These are phyloP conservation scores for Diutina mesorugosa DNA, from an alignment of 1,139 yeast species.

Conservation along the genomic window DNA sequence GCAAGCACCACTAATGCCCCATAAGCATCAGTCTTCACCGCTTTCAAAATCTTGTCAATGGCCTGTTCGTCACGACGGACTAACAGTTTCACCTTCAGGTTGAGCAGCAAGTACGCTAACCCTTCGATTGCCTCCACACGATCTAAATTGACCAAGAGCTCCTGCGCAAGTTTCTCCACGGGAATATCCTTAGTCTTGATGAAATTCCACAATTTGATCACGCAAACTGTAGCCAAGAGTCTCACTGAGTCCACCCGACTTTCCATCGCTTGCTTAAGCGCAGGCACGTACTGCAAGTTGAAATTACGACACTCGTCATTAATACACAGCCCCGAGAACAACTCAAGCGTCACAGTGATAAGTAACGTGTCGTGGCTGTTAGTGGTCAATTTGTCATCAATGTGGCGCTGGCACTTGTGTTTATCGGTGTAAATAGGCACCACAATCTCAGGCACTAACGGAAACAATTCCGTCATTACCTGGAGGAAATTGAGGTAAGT, in stretches of 20 bases:
- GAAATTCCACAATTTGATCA: constrained; percentile 8
- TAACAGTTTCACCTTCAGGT: constrained; percentile 3
- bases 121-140: constrained; percentile 5
- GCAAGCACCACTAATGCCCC: constrained; percentile 6
- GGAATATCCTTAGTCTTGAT: constrained; percentile 6
- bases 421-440: constrained; percentile 12
- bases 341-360: constrained; percentile 3
- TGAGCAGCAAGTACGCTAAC: constrained; percentile 7
- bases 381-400: background rate
- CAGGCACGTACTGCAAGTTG: constrained; percentile 5
- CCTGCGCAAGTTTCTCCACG: constrained; percentile 4
- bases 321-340: constrained; percentile 7
- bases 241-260: background rate
- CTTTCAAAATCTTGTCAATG: constrained; percentile 4
- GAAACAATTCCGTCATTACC: constrained; percentile 13
- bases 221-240: constrained; percentile 5
- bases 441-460: constrained; percentile 14
- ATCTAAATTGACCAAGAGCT: constrained; percentile 3
- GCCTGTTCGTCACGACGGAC: constrained; percentile 6
- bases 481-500: constrained; percentile 13
- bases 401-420: background rate
- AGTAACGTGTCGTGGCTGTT: background rate
- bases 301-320: constrained; percentile 7
- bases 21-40: constrained; percentile 5
- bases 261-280: constrained; percentile 5